Base-by-base conservation (phyloP, 768 basidiomycete species). In the Ramaria sp. region DNA sequence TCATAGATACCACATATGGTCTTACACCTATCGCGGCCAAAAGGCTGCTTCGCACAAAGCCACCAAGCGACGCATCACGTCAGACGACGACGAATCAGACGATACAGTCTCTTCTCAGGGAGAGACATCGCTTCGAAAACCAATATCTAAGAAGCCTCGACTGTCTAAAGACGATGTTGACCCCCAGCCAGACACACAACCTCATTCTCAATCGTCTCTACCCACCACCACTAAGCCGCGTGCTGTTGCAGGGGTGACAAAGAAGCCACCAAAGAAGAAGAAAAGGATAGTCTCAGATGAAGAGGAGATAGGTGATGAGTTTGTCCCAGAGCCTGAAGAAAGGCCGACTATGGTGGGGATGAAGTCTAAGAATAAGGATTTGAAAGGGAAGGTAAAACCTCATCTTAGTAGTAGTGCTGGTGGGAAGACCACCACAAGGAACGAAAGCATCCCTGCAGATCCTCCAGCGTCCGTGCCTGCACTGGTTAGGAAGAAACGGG, bases 401-500 rank as follows among this genome's bases (percentile, higher is more conserved):
- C 68, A 27, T 25, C 24, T 22, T 20, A 6, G 45, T 10, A n/a
- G 25, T 24, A 24, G 38, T 32, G 22, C 64, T 53, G 61, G 66
- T 53, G 71, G 64, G 47, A 68, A 70, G 36, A 63, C 73, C n/a
- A 38, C 62, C 54, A 66, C 70, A 43, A 72, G 67, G 57, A 74
- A 75, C 58, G 73, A 75, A 56, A 67, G 75, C 44, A 73, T 67
- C 57, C 55, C 50, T 15, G 52, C 50, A 5, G 51, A 45, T 25
- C 38, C 41, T 25, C 22, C 37, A 44, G 54, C 18, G 24, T 27
- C 34, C 30, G 13, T 8, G 27, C 45, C 27, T 48, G 50, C 55
- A 52, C 30, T 32, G 25, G 44, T 57, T 45, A 45, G 22, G 24
- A 47, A 55, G 32, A 47, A 55, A 41, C 36, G 36, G 24, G 24